phyloP scores from a whole-genome alignment of 148 eudicot genomes.

The Amaranthus palmeri region DNA sequence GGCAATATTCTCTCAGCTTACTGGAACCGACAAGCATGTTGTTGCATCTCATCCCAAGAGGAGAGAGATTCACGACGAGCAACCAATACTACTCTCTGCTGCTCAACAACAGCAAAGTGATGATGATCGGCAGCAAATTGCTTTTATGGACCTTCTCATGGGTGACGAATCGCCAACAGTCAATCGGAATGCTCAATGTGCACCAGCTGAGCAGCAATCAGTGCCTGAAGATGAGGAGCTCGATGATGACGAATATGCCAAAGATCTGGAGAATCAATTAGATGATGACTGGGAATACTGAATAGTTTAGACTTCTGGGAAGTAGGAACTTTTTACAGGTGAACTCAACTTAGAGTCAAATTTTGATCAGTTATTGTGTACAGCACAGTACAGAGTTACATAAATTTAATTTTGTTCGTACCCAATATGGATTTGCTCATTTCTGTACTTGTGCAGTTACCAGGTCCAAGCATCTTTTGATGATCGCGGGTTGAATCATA shows the following conservation, averaged over 20 bases:
- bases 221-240: background rate
- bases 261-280: conserved; percentile 22
- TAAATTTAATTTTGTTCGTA: too few relatives aligned
- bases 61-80: conserved; percentile 2
- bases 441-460: too few relatives aligned
- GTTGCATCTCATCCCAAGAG: conserved; percentile 5
- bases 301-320: background rate
- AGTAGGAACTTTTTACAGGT: background rate
- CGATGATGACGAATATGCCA: conserved; percentile 24
- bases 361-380: too few relatives aligned
- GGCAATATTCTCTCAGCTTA: conserved; percentile 46
- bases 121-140: conserved; percentile 7
- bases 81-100: conserved; percentile 3
- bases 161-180: conserved; percentile 18
- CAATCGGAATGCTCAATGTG: background rate
- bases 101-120: conserved; percentile 3
- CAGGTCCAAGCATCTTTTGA: too few relatives aligned
- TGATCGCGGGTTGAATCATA: too few relatives aligned
- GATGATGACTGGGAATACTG: background rate
- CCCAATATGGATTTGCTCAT: too few relatives aligned
- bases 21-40: conserved; percentile 24
- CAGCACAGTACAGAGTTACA: too few relatives aligned
- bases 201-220: background rate
- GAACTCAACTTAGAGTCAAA: too few relatives aligned
- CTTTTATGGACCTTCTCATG: conserved; percentile 24